Evolutionary conservation across 2,329 filamentous ascomycete genomes (phyloP), one percentile per base, ranked within the genome.

Genomic region (Penicillium vulpinum): DNA sequence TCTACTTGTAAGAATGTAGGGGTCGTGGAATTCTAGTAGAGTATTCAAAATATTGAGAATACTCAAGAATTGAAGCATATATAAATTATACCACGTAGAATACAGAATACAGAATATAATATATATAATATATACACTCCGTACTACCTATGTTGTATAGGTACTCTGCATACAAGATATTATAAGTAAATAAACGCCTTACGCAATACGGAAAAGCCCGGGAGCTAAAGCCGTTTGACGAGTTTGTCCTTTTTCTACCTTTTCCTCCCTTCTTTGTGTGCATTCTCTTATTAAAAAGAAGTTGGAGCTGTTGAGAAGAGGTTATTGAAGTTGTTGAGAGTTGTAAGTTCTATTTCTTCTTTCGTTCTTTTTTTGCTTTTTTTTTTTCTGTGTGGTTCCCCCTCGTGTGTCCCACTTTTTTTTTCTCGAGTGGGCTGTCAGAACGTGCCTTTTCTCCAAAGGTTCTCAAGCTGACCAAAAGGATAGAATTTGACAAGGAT

Each of bases 201-300:
- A 73, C 71, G 71, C 68, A 70, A 73, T 72, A 62, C 71, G 72
- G 73, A 67, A 75, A 70, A 67, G 71, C 58, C 62, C 71, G 72
- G 73, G 66, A 74, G 70, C 63, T 72, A 71, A 70, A 67, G 52
- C 21, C 59, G 64, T 69, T 68, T 67, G 63, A 64, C 60, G 62
- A 64, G 63, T 66, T 67, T 67, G 61, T 52, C 22, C 21, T 46
- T 55, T 58, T 60, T 46, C 54, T 50, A 56, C 59, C 59, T 57
- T 64, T 61, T 58, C 49, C 54, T 57, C 40, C 54, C 51, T 45
- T 57, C 31, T 41, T 56, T 45, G 40, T 55, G 36, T 60, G 56
- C 43, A 43, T 51, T 51, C 48, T 58, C 45, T 46, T 56, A 45
- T 52, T 59, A 21, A 43, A 44, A 9, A 40, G 26, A 24, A 21